Conservation (phyloP, 2,329 filamentous ascomycete species). For the Rhytidhysteron rufulum region DNA sequence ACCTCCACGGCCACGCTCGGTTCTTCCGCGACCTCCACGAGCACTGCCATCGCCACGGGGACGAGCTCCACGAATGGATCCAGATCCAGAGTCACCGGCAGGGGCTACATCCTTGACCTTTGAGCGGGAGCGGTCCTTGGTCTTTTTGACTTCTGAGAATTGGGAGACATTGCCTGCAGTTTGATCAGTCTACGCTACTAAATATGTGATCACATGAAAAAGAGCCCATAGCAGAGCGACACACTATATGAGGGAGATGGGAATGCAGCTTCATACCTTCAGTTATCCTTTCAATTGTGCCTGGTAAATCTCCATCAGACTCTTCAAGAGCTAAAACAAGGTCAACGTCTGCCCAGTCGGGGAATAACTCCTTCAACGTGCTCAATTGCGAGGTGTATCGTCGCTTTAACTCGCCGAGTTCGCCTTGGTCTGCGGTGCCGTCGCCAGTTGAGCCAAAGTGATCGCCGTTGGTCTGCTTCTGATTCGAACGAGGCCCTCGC, state of each 20-base stretch:
- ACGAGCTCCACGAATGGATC: constrained; percentile 31
- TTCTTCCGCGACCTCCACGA: constrained; percentile 61
- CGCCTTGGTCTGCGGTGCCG: constrained; percentile 74
- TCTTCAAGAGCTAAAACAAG: constrained; percentile 91
- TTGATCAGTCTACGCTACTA: too few relatives aligned
- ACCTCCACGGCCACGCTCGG: constrained; percentile 52
- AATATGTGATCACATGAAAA: too few relatives aligned
- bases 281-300: constrained; percentile 72
- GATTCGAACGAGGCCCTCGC: constrained; percentile 45
- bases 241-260: constrained; percentile 14
- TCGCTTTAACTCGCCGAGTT: constrained; percentile 88
- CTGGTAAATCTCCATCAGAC: constrained; percentile 69
- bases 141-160: constrained; percentile 77
- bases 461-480: constrained; percentile 65
- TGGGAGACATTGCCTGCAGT: constrained; percentile 69
- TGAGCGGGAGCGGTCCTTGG: constrained; percentile 68
- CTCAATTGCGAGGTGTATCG: constrained; percentile 75
- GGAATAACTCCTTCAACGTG: constrained; percentile 87
- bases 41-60: constrained; percentile 57
- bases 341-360: constrained; percentile 93
- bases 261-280: constrained; percentile 56
- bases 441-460: constrained; percentile 55
- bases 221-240: too few relatives aligned
- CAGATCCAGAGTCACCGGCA: constrained; percentile 40
- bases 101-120: constrained; percentile 64